Percentiles rank a stretch among this genome's conserved stretches.
Conservation (phyloP, 2,329 filamentous ascomycete genomes). For the Dryadomyces quercivorus region DNA sequence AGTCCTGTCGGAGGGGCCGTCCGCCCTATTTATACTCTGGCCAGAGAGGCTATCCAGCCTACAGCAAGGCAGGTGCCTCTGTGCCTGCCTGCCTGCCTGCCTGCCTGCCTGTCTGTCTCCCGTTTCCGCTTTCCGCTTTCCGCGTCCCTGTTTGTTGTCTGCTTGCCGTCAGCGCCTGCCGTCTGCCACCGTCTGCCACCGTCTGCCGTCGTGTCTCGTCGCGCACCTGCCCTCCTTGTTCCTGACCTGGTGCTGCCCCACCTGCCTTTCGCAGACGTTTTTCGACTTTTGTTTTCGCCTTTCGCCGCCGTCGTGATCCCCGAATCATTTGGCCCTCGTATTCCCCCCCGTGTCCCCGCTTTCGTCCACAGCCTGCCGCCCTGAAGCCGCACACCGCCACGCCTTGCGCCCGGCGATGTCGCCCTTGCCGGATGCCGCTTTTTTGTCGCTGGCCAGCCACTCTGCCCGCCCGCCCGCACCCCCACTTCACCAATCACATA, state of each 20-base stretch:
- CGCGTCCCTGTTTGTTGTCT: not conserved
- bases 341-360: not conserved
- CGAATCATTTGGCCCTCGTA: not conserved
- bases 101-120: not conserved
- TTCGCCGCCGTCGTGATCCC: not conserved
- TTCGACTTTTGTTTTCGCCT: too few species aligned
- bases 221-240: too few species aligned
- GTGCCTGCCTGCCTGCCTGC: not conserved
- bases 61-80: not conserved
- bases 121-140: not conserved
- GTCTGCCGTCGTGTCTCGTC: too few species aligned
- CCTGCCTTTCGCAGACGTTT: too few species aligned
- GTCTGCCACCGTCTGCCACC: too few species aligned
- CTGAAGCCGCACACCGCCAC: not conserved
- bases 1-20: not conserved
- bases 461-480: not conserved
- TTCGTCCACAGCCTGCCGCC: not conserved
- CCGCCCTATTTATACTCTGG: slow-evolving; percentile 24
- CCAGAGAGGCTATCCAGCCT: not conserved
- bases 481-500: slow-evolving; percentile 14
- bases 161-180: too few species aligned
- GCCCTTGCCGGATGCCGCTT: not conserved
- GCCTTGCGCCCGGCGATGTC: not conserved
- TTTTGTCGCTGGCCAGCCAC: not conserved
- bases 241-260: too few species aligned